Base-by-base conservation (phyloP, 768 basidiomycete genomes). In the Astraeus odoratus region DNA sequence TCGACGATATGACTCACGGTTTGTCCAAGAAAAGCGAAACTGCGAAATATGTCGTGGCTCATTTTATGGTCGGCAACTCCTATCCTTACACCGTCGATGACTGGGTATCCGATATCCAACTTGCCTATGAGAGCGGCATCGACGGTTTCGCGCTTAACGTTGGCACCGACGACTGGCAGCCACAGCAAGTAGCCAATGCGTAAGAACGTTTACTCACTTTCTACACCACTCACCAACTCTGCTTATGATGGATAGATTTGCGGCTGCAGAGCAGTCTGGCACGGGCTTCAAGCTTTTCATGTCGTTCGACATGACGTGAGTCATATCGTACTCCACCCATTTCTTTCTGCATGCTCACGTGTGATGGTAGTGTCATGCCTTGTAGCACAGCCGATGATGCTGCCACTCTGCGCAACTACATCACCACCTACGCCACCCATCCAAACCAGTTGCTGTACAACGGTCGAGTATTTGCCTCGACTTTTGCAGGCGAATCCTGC, bases 231-330 rank as follows among this genome's bases (percentile, higher is more conserved):
- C 40, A 27, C 27, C 44, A 39, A 20, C 46, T 51, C 27, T 51
- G 54, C 55, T 30, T 61, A 33, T 24, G 52, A 45, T 51, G 19
- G 29, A 46, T 55, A 75, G 79, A 12, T 86, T 78, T 56, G 57
- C 70, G 35, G 78, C 81, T 25, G 82, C 83, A 3, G 56, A 57
- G 15, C 66, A 73, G 39, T 71, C 72, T 20, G 72, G 69, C 15
- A 66, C 75, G 8, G 67, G 68, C 41, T 87, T 88, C 70, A 80
- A 83, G 58, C 66, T 90, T 40, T 88, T 87, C 64, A 55, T 89
- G 48, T 86, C 83, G 12, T 76, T 89, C 39, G 87, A 90, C 56
- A 87, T 86, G 86, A 67, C 78, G 80, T 83, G 54, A 53, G 71
- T 73, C n/a, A n/a, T n/a, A n/a, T n/a, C n/a, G 43, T 19, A 12